Base-by-base conservation (phyloP, 495 filamentous ascomycete species). In the Pyronema domesticum region DNA sequence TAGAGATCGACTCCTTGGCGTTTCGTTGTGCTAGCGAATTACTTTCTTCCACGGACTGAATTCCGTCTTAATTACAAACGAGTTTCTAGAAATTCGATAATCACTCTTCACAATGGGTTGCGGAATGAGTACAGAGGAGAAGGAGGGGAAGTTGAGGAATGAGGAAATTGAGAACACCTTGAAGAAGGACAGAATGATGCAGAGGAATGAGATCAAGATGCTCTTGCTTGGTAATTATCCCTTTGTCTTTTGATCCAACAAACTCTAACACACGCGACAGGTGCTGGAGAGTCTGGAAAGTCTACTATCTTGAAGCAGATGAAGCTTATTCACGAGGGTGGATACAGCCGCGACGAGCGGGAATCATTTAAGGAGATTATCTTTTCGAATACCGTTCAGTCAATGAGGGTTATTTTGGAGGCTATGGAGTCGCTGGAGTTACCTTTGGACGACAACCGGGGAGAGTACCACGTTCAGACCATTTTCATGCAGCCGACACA, bases 231-330 rank as follows among this genome's bases (percentile, higher is more conserved):
- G 89, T 95, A 78, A 67, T 82, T 74, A 55, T 46, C 14, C 43
- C 40, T 18, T 37, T 39, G 34, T 15, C 23, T 48, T n/a, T 17
- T 51, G 15, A 4, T 51, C 56, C 37, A 18, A 9, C 8, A 11
- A 11, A 6, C 42, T 59, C 19, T 36, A 23, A 17, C 36, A 58
- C 46, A 53, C 23, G 14, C 51, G 19, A 23, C 65, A 96, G 91
- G 91, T 75, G 91, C 91, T 71, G 91, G 91, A 78, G 91, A 98
- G 80, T 96, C 91, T 63, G 91, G 91, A 70, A 98, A 98, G 74
- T 96, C 93, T 49, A 98, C 91, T 10, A 95, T 98, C 65, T 76
- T 98, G 55, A 98, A 98, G 74, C 91, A 98, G 80, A 98, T 98
- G 91, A 95, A 85, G 71, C 76, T 87, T 53, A 87, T 87, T 62